Base-by-base conservation (phyloP, 768 basidiomycete species). In the Xerocomus brunneocitrinus region DNA sequence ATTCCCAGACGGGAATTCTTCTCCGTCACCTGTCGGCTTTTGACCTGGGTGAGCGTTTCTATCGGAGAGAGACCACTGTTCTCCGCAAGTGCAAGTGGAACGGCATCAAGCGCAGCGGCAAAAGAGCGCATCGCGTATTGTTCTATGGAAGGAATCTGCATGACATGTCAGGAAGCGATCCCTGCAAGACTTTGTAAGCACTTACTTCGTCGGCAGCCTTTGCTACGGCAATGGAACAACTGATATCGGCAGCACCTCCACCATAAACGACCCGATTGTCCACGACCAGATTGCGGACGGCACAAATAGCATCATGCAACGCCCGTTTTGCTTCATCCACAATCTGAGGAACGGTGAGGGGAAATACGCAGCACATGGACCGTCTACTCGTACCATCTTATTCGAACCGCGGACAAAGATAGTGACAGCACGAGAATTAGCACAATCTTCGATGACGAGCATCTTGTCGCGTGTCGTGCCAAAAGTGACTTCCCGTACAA, bases 81-180 rank as follows among this genome's bases (percentile, higher is more conserved):
- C 73, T 99, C 97, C 13, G 97, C 97, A 10, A 99, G 79, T 4
- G 97, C 97, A 12, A 99, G 81, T 3, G 97, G 97, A 46, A 98
- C 75, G n/a, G 93, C 81, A 63, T 99, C 97, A 8, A 99, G 76
- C 13, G 97, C 95, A 32, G 91, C 89, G 4, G 97, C 81, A 69
- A 98, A 99, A n/a, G 97, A 95, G 46, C 95, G 87, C 95, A 99
- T 98, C 3, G 97, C 97, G 66, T 99, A 99, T 76, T 99, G 97
- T 73, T 99, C 97, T 64, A 99, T 98, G 28, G 92, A 81, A 1
- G 97, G 87, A 59, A 97, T 95, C 91, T 94, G 52, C 13, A 25
- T 41, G 1, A 10, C 34, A 43, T 22, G 40, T 50, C 35, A 59
- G 39, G 47, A n/a, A 25, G 36, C 8, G 10, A 39, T 14, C 8